phyloP scores from a whole-genome alignment of 345 rosid species.

The Psidium guajava region DNA sequence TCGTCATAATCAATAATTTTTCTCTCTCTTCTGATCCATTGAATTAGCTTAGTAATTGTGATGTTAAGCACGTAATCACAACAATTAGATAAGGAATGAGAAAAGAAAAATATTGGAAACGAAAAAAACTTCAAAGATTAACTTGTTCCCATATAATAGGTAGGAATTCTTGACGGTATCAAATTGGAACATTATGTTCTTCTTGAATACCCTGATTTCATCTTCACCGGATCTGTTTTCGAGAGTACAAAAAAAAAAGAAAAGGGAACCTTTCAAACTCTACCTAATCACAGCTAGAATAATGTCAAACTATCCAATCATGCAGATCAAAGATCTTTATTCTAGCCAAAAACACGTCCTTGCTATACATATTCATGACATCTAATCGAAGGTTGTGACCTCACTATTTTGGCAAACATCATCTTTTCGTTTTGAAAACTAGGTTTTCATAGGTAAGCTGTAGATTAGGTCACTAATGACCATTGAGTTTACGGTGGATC shows the following conservation, averaged over 20 bases:
- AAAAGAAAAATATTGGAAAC: no score
- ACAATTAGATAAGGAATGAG: no score
- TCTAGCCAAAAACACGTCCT: neutral
- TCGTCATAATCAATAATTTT: neutral
- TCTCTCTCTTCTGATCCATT: neutral
- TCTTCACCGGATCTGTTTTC: no score
- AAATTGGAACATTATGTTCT: no score
- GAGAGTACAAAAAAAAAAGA: no score
- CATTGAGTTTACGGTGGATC: fast-evolving
- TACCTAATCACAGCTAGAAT: neutral
- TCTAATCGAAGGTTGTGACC: neutral
- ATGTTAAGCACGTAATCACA: neutral
- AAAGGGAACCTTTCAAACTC: no score
- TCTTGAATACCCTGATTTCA: no score
- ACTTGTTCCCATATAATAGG: no score
- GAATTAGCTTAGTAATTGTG: neutral
- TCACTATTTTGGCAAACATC: neutral
- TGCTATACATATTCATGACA: neutral
- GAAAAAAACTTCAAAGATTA: no score
- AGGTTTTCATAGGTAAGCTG: neutral
- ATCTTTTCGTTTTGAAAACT: neutral
- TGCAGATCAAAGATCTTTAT: neutral
- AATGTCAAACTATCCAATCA: neutral
- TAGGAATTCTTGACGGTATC: no score
- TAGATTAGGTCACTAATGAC: neutral